Conservation (phyloP, 129 eudicot genomes). For the Silybum marianum region DNA sequence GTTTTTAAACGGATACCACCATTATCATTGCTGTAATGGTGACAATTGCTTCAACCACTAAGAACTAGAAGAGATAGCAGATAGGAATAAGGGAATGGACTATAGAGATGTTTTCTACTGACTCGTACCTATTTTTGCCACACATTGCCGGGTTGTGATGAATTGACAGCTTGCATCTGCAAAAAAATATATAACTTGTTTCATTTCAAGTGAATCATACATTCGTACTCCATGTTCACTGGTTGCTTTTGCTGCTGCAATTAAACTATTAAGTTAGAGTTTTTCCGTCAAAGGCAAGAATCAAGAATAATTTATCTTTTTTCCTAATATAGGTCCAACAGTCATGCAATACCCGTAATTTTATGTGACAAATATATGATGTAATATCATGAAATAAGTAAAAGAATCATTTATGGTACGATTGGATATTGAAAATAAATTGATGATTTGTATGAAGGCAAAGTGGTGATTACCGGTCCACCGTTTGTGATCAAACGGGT, state of each 20-base stretch:
- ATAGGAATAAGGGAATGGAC: background rate
- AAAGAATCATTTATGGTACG: background rate
- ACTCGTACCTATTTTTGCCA: background rate
- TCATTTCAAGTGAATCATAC: background rate
- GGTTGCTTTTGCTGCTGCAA: conserved; percentile 1
- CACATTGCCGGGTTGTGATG: background rate
- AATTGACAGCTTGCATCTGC: background rate
- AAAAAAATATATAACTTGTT: background rate
- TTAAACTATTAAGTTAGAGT: background rate
- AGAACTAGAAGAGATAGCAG: background rate
- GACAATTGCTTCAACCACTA: background rate
- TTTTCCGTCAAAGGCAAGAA: background rate
- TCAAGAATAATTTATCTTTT: background rate
- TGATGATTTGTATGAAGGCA: background rate
- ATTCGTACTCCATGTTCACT: conserved; percentile 8
- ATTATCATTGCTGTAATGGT: background rate
- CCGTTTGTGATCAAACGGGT: background rate
- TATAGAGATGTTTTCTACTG: background rate
- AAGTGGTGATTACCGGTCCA: background rate
- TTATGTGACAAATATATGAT: background rate
- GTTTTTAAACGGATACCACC: background rate
- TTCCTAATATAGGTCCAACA: background rate
- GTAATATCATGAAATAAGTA: background rate
- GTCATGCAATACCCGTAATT: background rate
- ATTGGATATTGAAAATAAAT: background rate